These are phyloP conservation scores for Leishmania martiniquensis DNA, from an alignment of 208 protist genomes.

Conservation along the genomic window DNA sequence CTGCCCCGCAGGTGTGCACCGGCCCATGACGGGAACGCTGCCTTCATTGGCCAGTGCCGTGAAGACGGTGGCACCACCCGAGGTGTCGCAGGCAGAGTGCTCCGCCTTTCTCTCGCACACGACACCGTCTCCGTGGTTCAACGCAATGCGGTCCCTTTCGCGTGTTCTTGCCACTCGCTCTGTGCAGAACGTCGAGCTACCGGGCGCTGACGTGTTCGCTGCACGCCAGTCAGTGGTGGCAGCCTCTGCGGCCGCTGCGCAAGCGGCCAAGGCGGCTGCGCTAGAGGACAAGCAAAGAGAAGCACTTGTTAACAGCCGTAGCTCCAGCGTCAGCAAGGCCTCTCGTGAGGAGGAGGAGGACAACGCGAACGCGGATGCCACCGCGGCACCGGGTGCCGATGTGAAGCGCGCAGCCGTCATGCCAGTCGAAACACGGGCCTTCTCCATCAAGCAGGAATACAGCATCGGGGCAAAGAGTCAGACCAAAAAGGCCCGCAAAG, in stretches of 20 bases:
- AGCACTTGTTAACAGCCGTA: conserved; percentile 6
- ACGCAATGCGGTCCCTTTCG: conserved; percentile 53
- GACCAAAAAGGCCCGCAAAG: conserved; percentile 6
- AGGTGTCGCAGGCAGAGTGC: conserved; percentile 2
- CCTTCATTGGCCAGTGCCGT: conserved; percentile 55
- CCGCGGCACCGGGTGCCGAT: background rate
- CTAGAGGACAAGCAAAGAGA: background rate
- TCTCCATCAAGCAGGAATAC: conserved; percentile 33
- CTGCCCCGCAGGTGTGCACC: conserved; percentile 47
- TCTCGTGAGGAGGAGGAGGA: background rate
- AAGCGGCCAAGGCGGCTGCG: background rate
- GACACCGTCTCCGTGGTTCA: conserved; percentile 62
- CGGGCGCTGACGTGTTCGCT: conserved; percentile 51
- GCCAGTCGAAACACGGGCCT: conserved; percentile 20
- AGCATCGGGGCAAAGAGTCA: conserved; percentile 22
- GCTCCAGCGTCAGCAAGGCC: conserved; percentile 7
- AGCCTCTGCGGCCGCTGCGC: background rate
- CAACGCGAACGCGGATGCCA: background rate
- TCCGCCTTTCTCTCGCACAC: conserved; percentile 17
- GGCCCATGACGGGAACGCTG: conserved; percentile 82
- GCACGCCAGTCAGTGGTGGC: conserved; percentile 22
- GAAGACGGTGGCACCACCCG: conserved; percentile 16
- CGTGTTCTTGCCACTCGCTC: conserved; percentile 35
- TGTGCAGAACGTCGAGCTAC: conserved; percentile 49
- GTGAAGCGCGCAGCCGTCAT: background rate